Conservation (phyloP, 1,284 basidiomycete genomes). For the Microbotryum violaceum region DNA sequence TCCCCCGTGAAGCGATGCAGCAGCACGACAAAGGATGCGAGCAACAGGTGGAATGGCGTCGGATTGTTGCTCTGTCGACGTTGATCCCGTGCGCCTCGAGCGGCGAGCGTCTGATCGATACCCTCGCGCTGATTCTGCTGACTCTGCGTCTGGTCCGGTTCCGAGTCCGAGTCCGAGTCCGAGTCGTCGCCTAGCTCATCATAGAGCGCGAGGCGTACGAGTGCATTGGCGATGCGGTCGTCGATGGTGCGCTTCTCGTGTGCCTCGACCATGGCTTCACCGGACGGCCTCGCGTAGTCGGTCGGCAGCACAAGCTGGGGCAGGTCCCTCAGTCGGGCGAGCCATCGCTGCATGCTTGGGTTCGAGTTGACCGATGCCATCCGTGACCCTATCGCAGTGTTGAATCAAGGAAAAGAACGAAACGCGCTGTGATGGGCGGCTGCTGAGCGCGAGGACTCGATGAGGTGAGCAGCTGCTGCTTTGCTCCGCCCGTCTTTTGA, state of each 20-base stretch:
- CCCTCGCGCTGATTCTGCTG: slow-evolving; percentile 37
- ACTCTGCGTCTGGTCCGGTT: slow-evolving; percentile 27
- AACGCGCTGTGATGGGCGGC: too few relatives aligned
- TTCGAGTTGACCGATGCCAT: background rate
- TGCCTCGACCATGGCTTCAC: slow-evolving; percentile 34
- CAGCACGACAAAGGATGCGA: slow-evolving; percentile 83
- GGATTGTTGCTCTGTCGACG: slow-evolving; percentile 42
- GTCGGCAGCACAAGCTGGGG: slow-evolving; percentile 91
- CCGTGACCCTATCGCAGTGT: background rate
- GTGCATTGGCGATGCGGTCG: slow-evolving; percentile 43
- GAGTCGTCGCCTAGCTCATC: slow-evolving; percentile 51
- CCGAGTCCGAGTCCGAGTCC: slow-evolving; percentile 13
- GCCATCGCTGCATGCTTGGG: slow-evolving; percentile 40
- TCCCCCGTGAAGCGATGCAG: slow-evolving; percentile 95
- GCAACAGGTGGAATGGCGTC: slow-evolving; percentile 82
- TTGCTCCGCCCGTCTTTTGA: too few relatives aligned
- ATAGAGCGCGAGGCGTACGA: slow-evolving; percentile 64
- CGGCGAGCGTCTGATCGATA: slow-evolving; percentile 12
- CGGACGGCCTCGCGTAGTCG: slow-evolving; percentile 80
- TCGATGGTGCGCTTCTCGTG: slow-evolving; percentile 29
- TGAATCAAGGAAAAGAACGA: too few relatives aligned
- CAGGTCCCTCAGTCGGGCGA: slow-evolving; percentile 49
- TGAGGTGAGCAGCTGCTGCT: too few relatives aligned
- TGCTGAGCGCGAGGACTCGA: too few relatives aligned
- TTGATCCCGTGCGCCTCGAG: background rate